phyloP scores from a whole-genome alignment of 1,284 basidiomycete species.

The Sphagnurus paluster region DNA sequence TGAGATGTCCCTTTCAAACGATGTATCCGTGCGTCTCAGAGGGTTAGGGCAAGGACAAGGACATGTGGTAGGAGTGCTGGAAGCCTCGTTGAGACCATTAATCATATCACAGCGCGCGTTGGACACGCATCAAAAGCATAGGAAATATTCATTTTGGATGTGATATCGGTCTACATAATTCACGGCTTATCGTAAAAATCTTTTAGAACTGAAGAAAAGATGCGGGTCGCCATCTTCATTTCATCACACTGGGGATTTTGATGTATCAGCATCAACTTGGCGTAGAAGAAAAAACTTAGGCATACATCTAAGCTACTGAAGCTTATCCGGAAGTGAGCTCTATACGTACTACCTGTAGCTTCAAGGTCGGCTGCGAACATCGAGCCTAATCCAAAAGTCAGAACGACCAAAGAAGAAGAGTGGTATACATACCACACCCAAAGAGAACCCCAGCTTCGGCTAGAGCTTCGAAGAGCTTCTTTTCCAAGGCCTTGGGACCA shows the following conservation, averaged over 20 bases:
- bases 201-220: constrained; percentile 40
- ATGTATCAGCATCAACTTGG: constrained; percentile 21
- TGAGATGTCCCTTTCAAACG: not conserved
- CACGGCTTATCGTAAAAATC: constrained; percentile 31
- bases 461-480: constrained; percentile 53
- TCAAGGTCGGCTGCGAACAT: constrained; percentile 51
- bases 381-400: constrained; percentile 16
- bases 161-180: constrained; percentile 3
- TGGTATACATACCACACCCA: constrained; percentile 43
- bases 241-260: constrained; percentile 30
- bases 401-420: not conserved
- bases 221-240: constrained; percentile 44
- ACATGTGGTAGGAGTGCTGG: constrained; percentile 5
- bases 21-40: constrained; percentile 3
- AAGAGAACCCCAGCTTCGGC: constrained; percentile 64
- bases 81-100: constrained; percentile 8
- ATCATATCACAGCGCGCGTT: constrained; percentile 11
- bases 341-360: constrained; percentile 27
- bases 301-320: constrained; percentile 57
- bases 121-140: not conserved
- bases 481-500: constrained; percentile 48
- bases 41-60: constrained; percentile 9
- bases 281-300: constrained; percentile 4
- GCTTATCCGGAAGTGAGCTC: constrained; percentile 63
- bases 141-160: not conserved